A percentile compares a stretch with the other conserved stretches of the same genome.
Conservation (phyloP, 148 eudicot species). For the Rhododendron molle region DNA sequence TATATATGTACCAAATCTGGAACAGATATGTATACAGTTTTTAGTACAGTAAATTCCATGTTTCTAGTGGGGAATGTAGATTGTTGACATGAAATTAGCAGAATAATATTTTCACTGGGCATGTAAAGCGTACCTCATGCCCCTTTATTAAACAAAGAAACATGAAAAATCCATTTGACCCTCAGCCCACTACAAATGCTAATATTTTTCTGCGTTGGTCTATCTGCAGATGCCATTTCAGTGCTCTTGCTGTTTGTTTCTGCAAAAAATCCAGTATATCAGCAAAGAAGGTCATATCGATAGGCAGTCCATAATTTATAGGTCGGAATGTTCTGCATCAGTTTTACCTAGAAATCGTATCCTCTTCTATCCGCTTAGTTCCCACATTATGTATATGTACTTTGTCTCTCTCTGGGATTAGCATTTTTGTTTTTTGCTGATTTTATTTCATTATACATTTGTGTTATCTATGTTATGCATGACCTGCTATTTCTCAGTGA, state of each 20-base stretch:
- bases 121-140: background rate
- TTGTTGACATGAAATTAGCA: background rate
- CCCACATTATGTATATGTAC: background rate
- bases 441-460: background rate
- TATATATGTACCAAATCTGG: background rate
- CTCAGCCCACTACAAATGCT: background rate
- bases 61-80: background rate
- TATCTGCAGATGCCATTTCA: conserved; percentile 33
- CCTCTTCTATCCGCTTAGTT: conserved; percentile 24
- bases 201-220: background rate
- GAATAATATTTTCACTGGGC: background rate
- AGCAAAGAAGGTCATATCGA: conserved; percentile 43
- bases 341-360: conserved; percentile 67
- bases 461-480: background rate
- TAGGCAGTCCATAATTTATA: conserved; percentile 55
- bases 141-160: background rate
- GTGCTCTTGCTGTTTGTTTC: conserved; percentile 63
- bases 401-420: background rate
- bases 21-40: background rate
- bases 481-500: background rate
- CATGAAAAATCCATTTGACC: background rate
- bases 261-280: conserved; percentile 37
- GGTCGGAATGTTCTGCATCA: conserved; percentile 32
- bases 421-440: background rate
- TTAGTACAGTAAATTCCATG: background rate